Evolutionary conservation across 2,329 filamentous ascomycete genomes (phyloP), one percentile per base, ranked within the genome.

Genomic region (Aureobasidium sp.): DNA sequence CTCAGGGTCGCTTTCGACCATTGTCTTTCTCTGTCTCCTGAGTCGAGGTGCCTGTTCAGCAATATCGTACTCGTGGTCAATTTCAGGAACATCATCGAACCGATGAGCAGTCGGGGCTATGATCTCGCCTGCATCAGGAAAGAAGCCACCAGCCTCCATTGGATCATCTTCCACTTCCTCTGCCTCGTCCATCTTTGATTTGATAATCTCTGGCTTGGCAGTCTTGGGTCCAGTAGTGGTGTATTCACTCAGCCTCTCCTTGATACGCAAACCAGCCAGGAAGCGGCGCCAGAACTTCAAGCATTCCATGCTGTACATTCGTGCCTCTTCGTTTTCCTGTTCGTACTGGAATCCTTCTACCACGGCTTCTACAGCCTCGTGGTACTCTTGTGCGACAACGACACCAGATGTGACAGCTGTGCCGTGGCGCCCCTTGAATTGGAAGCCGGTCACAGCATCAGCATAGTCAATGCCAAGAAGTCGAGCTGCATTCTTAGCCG

Each of bases 401-500:
- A 88, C 82, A 1, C 94, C 94, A 40, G 84, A 82, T 2, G 94
- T 76, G 2, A 97, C 82, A 1, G 94, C 91, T 2, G 91, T 97
- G 17, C 93, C 93, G 61, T 90, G 86, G 2, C 90, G 84, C 0
- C 91, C 91, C 70, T 85, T 87, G 76, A 97, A 99, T 40, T 87
- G 81, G 69, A 97, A 99, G 0, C 93, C 93, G 0, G 88, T 94
- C 5, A 99, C 84, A 0, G 94, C 94, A 35, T 93, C 90, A 2
- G 90, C 90, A 72, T 89, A 96, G 74, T 97, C 91, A 19, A 97
- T 81, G 0, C 86, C 86, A 1, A 97, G 74, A 1, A 92, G 76
- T 62, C 82, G 85, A 0, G 91, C 91, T 1, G 93, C 93, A 56
- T 83, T 82, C 1, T 83, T 78, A 1, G 89, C 87, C 56, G 87